These are phyloP conservation scores for Mycena rebaudengoi DNA, from an alignment of 768 basidiomycete genomes.

Conservation along the genomic window DNA sequence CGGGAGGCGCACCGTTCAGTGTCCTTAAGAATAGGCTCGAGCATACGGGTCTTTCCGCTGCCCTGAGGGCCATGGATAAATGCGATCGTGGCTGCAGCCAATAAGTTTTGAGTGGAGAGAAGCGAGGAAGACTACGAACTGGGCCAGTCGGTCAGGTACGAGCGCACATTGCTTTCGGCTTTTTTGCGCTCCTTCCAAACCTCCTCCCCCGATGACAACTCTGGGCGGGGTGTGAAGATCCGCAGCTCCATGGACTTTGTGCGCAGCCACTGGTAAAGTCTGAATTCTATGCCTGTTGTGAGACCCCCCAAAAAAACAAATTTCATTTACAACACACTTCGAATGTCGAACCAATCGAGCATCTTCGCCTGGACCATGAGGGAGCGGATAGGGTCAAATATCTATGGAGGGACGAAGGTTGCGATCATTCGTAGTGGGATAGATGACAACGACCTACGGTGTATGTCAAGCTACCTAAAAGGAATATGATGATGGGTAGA, in stretches of 20 bases:
- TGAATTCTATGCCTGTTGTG: conserved; percentile 61
- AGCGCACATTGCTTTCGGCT: conserved; percentile 70
- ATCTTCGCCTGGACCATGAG: conserved; percentile 86
- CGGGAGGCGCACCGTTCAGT: too few species aligned
- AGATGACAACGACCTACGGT: conserved; percentile 60
- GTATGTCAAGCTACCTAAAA: conserved; percentile 91
- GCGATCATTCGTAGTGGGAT: background rate
- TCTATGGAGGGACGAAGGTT: too few species aligned
- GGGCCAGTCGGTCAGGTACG: conserved; percentile 83
- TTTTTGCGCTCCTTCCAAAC: conserved; percentile 89
- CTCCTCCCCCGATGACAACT: conserved; percentile 41
- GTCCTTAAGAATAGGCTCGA: conserved; percentile 61
- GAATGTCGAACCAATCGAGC: conserved; percentile 84
- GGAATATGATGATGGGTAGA: conserved; percentile 81
- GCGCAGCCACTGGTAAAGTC: conserved; percentile 80
- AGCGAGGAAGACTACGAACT: too few species aligned
- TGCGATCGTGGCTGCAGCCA: conserved; percentile 73
- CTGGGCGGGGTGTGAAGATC: conserved; percentile 36
- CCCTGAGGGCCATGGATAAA: conserved; percentile 88
- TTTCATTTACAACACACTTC: conserved; percentile 50
- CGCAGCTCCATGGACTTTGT: conserved; percentile 65
- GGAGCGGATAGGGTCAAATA: conserved; percentile 92
- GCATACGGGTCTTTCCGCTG: conserved; percentile 76
- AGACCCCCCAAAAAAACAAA: background rate
- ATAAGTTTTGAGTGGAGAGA: too few species aligned